Evolutionary conservation across 768 basidiomycete species (phyloP), one percentile per base, ranked within the genome.

Genomic region (Tulasnella sp.): DNA sequence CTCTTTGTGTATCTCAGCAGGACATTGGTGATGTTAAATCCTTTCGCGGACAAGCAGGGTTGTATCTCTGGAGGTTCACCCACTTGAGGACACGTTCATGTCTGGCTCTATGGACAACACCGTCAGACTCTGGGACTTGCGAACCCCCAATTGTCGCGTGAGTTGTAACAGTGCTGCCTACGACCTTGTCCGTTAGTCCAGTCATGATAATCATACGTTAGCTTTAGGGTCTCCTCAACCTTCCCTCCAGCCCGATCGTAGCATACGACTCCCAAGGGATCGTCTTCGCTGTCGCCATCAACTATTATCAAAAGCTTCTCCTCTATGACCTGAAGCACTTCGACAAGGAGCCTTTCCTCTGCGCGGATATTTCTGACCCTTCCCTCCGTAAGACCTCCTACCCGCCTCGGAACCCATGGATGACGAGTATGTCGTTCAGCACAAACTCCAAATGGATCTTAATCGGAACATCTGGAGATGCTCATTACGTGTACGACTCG

Each of bases 91-190:
- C 67, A 87, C 87, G 0, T 98, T 99, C 75, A 86, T 99, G 79
- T 96, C 95, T 10, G 88, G 84, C 1, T 89, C 94, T 0, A 75
- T 89, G 69, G 96, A 99, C 75, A 89, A 86, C 67, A 97, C 93
- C 1, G 94, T 98, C 19, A 83, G 95, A 26, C 73, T 98, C 17
- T 99, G 96, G 96, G 96, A 99, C 72, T 78, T 97, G 42, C 84
- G 94, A 47, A 75, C 83, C 11, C 81, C 84, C 0, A 75, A 76
- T 23, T 92, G 90, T 68, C 79, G 86, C 59, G 74, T 75, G 38
- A 48, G 74, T 61, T n/a, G 5, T 38, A 38, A 38, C 34, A 30
- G 30, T 26, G 26, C 41, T 8, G 32, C 50, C 21, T 29, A 7
- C 32, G 38, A 4, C 27, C 15, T 15, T 27, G 19, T 58, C 7